phyloP scores from a whole-genome alignment of 345 rosid genomes.

The Psidium guajava region DNA sequence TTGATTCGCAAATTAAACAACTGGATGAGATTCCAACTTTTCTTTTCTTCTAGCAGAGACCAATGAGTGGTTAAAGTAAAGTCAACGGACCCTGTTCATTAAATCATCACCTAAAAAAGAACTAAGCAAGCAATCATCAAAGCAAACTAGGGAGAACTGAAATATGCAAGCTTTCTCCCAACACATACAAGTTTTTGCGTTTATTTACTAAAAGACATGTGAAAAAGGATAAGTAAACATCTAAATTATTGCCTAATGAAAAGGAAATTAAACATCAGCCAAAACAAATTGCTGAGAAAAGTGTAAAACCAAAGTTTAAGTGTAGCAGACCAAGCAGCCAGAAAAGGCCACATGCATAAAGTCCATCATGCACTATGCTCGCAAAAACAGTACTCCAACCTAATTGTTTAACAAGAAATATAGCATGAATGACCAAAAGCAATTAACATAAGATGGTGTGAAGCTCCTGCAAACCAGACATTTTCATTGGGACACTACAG shows the following conservation, averaged over 20 bases:
- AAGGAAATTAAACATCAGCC: neutral
- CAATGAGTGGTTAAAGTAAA: neutral
- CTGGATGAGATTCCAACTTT: neutral
- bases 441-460: neutral
- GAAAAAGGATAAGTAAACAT: neutral
- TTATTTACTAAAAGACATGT: neutral
- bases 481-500: neutral
- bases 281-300: neutral
- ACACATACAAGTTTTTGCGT: neutral
- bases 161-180: neutral
- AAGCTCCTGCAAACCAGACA: neutral
- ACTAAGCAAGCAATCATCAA: neutral
- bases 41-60: neutral
- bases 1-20: neutral
- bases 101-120: neutral
- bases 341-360: neutral
- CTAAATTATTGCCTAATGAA: neutral
- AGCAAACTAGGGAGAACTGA: neutral
- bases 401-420: neutral
- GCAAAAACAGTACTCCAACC: neutral
- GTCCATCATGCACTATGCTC: neutral
- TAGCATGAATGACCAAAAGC: neutral
- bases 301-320: neutral
- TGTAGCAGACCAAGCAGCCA: neutral
- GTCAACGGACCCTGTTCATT: neutral